These are phyloP conservation scores for Ceriops decandra DNA, from an alignment of 345 rosid species.

Conservation along the genomic window DNA sequence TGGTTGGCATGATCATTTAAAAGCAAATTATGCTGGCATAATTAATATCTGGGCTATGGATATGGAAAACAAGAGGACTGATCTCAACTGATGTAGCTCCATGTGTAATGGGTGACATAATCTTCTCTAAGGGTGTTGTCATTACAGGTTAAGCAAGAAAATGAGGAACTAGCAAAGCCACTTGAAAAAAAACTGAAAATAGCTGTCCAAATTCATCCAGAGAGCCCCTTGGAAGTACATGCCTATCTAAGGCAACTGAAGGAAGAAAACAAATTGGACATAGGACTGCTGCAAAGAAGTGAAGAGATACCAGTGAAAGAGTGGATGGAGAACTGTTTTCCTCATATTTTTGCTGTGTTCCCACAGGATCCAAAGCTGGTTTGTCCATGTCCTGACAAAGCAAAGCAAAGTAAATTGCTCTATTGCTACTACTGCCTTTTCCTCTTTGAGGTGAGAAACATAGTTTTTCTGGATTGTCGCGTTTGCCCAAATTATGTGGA, in stretches of 20 bases:
- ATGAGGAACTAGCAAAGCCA: constrained; percentile 1
- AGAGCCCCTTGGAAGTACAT: constrained; percentile 28
- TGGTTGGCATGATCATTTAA: too few relatives aligned
- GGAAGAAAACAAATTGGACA: constrained; percentile 28
- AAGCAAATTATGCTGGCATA: too few relatives aligned
- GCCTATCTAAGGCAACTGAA: constrained; percentile 25
- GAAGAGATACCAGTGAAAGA: constrained; percentile 25
- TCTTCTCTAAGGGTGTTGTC: background rate
- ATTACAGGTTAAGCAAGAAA: constrained; percentile 13
- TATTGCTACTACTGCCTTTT: constrained; percentile 26
- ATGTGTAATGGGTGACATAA: background rate
- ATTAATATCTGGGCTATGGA: too few relatives aligned
- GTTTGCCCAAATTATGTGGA: constrained; percentile 24
- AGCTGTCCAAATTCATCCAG: constrained; percentile 21
- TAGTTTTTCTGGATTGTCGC: constrained; percentile 16
- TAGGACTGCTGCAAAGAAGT: constrained; percentile 15
- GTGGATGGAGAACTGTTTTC: constrained; percentile 27
- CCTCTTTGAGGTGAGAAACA: constrained; percentile 25
- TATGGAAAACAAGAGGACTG: background rate
- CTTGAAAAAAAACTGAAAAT: constrained; percentile 21
- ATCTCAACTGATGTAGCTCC: background rate
- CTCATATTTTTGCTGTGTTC: constrained; percentile 25
- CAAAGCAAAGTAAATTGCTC: constrained; percentile 18
- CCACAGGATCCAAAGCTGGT: constrained; percentile 22
- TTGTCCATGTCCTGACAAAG: constrained; percentile 4